These are phyloP conservation scores for Euphorbia peplus DNA, from an alignment of 345 rosid species.

Conservation along the genomic window DNA sequence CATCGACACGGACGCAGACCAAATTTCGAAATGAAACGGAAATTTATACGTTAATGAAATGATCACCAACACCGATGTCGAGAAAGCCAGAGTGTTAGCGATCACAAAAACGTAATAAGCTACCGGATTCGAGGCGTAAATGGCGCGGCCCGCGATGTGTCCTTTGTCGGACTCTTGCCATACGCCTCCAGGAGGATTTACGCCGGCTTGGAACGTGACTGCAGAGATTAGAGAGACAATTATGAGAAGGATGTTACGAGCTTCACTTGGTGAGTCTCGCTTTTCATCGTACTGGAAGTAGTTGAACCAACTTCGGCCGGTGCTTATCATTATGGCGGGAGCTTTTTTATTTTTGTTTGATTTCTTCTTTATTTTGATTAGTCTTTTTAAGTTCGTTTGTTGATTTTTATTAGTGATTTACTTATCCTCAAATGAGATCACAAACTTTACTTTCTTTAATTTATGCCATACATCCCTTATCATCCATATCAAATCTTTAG, in stretches of 20 bases:
- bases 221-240: constrained; percentile 14
- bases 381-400: too few species aligned
- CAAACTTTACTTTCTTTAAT: too few species aligned
- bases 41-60: constrained; percentile 15
- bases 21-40: constrained; percentile 24
- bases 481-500: too few species aligned
- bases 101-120: constrained; percentile 32
- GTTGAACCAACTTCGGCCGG: constrained; percentile 18
- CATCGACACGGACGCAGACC: constrained; percentile 20
- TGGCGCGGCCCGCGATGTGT: not conserved
- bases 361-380: too few species aligned
- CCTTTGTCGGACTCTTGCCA: constrained; percentile 18
- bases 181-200: constrained; percentile 22
- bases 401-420: too few species aligned
- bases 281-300: constrained; percentile 10
- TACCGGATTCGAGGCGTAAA: constrained; percentile 7
- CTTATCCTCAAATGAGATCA: too few species aligned
- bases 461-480: too few species aligned
- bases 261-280: constrained; percentile 16
- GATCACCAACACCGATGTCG: constrained; percentile 15
- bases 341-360: too few species aligned
- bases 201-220: constrained; percentile 25
- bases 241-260: constrained; percentile 11
- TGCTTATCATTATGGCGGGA: not conserved
- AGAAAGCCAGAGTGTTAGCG: constrained; percentile 13